A percentile compares a stretch with the other conserved stretches of the same genome.
Evolutionary conservation across 352 stramenopile species (phyloP).

Genomic region (Stramenopiles sp.): DNA sequence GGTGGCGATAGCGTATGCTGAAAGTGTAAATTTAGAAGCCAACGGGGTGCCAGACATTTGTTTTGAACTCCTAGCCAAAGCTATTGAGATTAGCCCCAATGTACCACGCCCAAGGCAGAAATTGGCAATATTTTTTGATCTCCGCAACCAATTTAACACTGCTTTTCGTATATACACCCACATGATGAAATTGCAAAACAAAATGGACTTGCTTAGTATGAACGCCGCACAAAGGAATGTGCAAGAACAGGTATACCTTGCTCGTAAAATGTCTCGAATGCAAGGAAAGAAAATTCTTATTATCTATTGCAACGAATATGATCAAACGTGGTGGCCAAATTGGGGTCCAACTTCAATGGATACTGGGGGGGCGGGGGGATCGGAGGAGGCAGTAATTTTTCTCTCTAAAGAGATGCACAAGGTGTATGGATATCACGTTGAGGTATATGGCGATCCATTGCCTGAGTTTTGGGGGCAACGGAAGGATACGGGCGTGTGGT

Average conservation of each 20-base stretch:
- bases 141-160: not conserved
- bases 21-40: too few species aligned
- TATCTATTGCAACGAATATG: conserved; percentile 75
- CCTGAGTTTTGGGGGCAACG: conserved; percentile 27
- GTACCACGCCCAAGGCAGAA: conserved; percentile 1
- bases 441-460: conserved; percentile 52
- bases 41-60: not conserved
- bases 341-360: conserved; percentile 54
- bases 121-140: not conserved
- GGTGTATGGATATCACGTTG: conserved; percentile 50
- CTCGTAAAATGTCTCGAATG: not conserved
- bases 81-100: not conserved
- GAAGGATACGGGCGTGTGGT: conserved; percentile 31
- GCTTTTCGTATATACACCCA: conserved; percentile 4
- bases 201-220: not conserved
- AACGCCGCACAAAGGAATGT: not conserved
- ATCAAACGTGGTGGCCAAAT: conserved; percentile 55
- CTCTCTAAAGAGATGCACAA: conserved; percentile 43
- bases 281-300: conserved; percentile 24
- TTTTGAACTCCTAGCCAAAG: conserved; percentile 3
- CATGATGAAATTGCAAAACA: not conserved
- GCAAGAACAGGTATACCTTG: not conserved
- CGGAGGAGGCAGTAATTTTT: conserved; percentile 69
- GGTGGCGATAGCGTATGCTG: not conserved
- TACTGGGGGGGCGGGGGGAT: conserved; percentile 47